phyloP scores from a whole-genome alignment of 2,329 filamentous ascomycete genomes.

The Arthrobotrys entomopaga region DNA sequence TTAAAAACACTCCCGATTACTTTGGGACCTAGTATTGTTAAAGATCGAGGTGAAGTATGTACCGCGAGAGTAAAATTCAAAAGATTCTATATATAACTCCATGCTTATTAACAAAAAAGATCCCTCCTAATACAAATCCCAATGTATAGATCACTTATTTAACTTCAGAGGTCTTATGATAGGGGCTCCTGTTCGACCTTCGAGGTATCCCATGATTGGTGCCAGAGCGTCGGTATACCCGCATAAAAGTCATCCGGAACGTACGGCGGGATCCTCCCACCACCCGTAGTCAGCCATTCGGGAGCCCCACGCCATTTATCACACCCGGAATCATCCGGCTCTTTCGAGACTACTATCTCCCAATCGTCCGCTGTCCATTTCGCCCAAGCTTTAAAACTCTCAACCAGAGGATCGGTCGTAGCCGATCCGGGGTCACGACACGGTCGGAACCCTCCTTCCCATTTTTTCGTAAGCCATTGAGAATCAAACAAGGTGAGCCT shows the following conservation, averaged over 20 bases:
- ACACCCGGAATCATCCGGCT: conserved; percentile 11
- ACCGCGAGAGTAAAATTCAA: no score
- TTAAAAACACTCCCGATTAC: no score
- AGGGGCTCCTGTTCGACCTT: background rate
- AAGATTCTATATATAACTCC: no score
- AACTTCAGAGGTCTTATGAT: no score
- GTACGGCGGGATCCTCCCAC: background rate
- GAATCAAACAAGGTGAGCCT: conserved; percentile 9
- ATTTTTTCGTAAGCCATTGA: background rate
- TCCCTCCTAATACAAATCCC: no score
- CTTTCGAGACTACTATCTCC: conserved; percentile 25
- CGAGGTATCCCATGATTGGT: background rate
- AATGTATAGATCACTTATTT: no score
- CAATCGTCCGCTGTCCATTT: conserved; percentile 42
- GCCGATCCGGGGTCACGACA: conserved; percentile 16
- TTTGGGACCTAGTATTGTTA: no score
- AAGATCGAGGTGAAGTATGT: no score
- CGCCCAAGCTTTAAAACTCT: conserved; percentile 31
- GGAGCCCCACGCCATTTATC: conserved; percentile 24
- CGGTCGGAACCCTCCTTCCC: conserved; percentile 6
- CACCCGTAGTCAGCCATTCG: conserved; percentile 37
- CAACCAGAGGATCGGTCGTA: background rate
- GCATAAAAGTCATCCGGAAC: conserved; percentile 12
- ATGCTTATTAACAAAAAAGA: no score
- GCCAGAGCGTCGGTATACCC: conserved; percentile 4